A percentile compares a stretch with the other conserved stretches of the same genome.
These are phyloP conservation scores for Trichosporon coremiiforme DNA, from an alignment of 1,284 basidiomycete species.

Conservation along the genomic window DNA sequence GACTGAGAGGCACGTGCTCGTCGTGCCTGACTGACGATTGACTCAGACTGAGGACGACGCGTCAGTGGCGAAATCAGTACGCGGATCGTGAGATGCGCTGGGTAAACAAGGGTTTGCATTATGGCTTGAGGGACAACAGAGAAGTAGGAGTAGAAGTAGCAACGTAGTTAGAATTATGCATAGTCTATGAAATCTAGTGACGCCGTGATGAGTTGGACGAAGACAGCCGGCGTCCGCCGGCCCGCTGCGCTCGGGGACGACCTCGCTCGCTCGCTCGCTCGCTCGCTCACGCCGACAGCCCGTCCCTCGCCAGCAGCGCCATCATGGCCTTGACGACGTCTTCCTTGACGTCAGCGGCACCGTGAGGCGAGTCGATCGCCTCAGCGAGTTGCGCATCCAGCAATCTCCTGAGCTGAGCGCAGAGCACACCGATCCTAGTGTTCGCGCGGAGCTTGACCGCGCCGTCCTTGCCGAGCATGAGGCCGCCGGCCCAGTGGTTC, in stretches of 20 bases:
- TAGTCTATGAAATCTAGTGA: neutral
- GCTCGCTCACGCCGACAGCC: constrained; percentile 35
- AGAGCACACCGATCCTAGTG: constrained; percentile 84
- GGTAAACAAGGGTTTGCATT: too few species aligned
- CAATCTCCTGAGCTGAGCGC: constrained; percentile 80
- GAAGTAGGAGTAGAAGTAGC: neutral
- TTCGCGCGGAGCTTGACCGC: constrained; percentile 73
- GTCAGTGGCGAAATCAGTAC: too few species aligned
- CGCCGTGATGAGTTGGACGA: too few species aligned
- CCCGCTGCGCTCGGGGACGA: too few species aligned
- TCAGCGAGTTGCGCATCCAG: constrained; percentile 69
- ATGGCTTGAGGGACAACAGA: too few species aligned
- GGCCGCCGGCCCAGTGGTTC: constrained; percentile 74
- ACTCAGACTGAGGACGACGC: too few species aligned
- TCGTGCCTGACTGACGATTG: too few species aligned
- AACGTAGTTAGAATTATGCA: too few species aligned
- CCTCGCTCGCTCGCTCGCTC: too few species aligned
- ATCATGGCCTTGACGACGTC: constrained; percentile 70
- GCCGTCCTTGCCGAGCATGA: constrained; percentile 65
- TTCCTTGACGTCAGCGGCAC: constrained; percentile 60
- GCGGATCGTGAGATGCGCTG: too few species aligned
- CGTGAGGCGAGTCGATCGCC: constrained; percentile 57
- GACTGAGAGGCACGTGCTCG: too few species aligned
- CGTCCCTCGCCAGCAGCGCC: constrained; percentile 62
- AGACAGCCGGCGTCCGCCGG: too few species aligned